phyloP scores from a whole-genome alignment of 441 rosid species.

The Pelargonium cotyledonis region DNA sequence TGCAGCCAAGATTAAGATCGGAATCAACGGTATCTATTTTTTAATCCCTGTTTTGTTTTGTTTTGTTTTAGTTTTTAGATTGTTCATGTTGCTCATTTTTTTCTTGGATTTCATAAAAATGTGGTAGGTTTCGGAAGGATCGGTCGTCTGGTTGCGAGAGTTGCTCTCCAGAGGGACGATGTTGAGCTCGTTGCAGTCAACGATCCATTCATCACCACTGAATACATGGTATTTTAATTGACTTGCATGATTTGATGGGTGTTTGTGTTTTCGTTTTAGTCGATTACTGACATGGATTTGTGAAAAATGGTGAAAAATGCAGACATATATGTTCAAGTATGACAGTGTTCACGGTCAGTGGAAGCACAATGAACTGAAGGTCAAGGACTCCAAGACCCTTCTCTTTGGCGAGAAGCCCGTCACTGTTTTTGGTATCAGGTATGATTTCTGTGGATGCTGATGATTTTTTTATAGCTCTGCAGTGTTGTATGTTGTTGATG shows the following conservation, averaged over 20 bases:
- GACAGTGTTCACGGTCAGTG: constrained; percentile 78
- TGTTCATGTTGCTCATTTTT: neutral
- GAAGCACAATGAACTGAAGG: constrained; percentile 64
- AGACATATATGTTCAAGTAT: constrained; percentile 79
- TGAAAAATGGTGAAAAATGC: constrained; percentile 18
- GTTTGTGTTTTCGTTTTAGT: neutral
- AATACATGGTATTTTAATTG: constrained; percentile 47
- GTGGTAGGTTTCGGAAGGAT: constrained; percentile 60
- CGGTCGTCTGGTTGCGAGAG: constrained; percentile 72
- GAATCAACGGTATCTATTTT: constrained; percentile 29
- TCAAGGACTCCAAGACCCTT: constrained; percentile 61
- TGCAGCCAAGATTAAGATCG: constrained; percentile 23
- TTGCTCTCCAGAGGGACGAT: constrained; percentile 58
- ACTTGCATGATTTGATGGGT: neutral
- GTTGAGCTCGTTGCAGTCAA: constrained; percentile 76
- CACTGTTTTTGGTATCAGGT: constrained; percentile 60
- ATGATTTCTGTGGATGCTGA: neutral
- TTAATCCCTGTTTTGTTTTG: neutral
- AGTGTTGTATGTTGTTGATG: neutral
- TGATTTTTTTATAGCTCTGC: neutral
- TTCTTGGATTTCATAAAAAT: neutral
- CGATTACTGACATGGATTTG: neutral
- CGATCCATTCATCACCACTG: constrained; percentile 62
- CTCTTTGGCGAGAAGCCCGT: constrained; percentile 61
- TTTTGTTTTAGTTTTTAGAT: constrained; percentile 3